Conservation (phyloP, 2,329 filamentous ascomycete species). For the Lachnum nothofagi region DNA sequence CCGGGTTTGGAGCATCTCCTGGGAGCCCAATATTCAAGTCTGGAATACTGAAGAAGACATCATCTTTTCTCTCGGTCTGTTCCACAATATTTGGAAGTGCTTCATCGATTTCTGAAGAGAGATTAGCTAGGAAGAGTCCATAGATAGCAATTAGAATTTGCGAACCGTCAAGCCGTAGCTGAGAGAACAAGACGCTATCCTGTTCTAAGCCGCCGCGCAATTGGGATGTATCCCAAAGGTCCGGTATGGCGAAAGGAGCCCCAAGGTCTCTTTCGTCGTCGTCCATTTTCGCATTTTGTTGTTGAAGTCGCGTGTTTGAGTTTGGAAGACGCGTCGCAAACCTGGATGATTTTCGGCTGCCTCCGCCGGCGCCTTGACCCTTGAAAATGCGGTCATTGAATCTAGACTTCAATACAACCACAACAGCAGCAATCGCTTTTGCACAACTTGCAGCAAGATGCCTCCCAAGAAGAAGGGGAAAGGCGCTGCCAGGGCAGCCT, state of each 20-base stretch:
- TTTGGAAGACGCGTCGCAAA: constrained; percentile 8
- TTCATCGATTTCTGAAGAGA: constrained; percentile 26
- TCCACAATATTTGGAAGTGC: constrained; percentile 23
- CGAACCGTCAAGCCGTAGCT: constrained; percentile 29
- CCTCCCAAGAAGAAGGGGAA: constrained; percentile 66
- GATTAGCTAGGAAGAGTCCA: constrained; percentile 7
- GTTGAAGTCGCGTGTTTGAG: constrained; percentile 15
- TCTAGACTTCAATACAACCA: not conserved
- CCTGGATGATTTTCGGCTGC: constrained; percentile 3
- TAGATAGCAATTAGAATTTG: not conserved
- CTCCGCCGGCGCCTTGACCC: constrained; percentile 9
- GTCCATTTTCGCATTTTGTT: constrained; percentile 28
- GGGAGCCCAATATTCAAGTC: constrained; percentile 21
- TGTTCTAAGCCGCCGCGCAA: constrained; percentile 35
- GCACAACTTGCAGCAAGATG: constrained; percentile 42
- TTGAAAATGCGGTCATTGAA: not conserved
- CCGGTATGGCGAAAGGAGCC: constrained; percentile 58
- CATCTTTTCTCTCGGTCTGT: constrained; percentile 10
- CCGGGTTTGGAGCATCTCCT: constrained; percentile 12
- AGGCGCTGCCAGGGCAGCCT: constrained; percentile 47
- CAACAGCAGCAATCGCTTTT: not conserved
- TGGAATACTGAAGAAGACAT: constrained; percentile 30
- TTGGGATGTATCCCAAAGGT: constrained; percentile 54
- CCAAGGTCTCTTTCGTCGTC: constrained; percentile 37
- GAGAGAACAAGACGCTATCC: constrained; percentile 28